phyloP scores from a whole-genome alignment of 768 basidiomycete species.

The Collybia sp. region DNA sequence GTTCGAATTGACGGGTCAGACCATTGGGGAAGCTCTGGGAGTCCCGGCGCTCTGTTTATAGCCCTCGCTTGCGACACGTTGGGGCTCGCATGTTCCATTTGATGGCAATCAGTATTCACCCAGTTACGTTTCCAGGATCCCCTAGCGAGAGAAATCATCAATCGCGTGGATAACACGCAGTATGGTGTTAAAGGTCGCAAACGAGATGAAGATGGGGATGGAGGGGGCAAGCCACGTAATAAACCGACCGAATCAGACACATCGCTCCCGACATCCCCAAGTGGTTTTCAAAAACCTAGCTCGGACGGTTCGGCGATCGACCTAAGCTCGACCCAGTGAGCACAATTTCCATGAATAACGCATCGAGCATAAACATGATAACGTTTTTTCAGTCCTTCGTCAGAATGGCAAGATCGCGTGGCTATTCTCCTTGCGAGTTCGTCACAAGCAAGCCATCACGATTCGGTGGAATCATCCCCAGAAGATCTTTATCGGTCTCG shows the following conservation, averaged over 20 bases:
- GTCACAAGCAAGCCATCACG: too few species aligned
- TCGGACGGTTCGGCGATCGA: constrained; percentile 27
- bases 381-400: constrained; percentile 56
- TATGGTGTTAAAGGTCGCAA: constrained; percentile 75
- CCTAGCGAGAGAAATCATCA: constrained; percentile 75
- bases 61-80: too few species aligned
- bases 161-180: constrained; percentile 74
- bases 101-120: constrained; percentile 6
- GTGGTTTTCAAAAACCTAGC: constrained; percentile 9
- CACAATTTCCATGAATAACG: constrained; percentile 4
- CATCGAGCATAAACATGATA: background rate
- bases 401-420: constrained; percentile 81
- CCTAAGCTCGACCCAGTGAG: constrained; percentile 62
- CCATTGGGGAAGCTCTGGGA: too few species aligned
- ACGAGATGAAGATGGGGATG: constrained; percentile 23
- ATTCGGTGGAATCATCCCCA: too few species aligned
- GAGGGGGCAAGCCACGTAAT: constrained; percentile 12
- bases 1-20: too few species aligned
- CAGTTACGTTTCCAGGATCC: constrained; percentile 46
- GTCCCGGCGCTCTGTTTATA: too few species aligned
- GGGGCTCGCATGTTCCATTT: background rate
- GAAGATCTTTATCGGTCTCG: background rate
- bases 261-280: constrained; percentile 6
- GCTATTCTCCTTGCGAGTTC: constrained; percentile 5
- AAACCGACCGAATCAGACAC: constrained; percentile 18